Percentiles rank a stretch among this genome's conserved stretches.
phyloP scores from a whole-genome alignment of 495 filamentous ascomycete species.

The Lindgomyces ingoldianus region DNA sequence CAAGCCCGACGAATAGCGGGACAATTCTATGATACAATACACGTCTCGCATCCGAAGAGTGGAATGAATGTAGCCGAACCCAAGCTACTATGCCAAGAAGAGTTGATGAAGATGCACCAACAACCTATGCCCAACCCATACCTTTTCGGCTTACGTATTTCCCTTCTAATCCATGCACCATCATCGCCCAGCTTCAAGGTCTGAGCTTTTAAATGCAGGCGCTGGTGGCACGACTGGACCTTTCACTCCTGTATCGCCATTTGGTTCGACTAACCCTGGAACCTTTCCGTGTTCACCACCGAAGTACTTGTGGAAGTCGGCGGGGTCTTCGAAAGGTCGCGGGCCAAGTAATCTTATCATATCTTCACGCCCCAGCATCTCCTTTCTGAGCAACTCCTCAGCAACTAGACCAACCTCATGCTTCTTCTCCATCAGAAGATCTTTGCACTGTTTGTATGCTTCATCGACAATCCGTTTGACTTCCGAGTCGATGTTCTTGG shows the following conservation, averaged over 20 bases:
- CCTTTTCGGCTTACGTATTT: neutral
- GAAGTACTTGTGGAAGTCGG: conserved; percentile 94
- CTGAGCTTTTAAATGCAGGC: conserved; percentile 13
- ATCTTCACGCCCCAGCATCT: conserved; percentile 87
- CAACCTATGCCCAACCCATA: neutral
- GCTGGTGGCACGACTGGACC: conserved; percentile 32
- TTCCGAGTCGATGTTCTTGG: conserved; percentile 84
- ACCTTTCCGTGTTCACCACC: conserved; percentile 41
- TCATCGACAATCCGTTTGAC: conserved; percentile 86
- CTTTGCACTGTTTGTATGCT: conserved; percentile 86
- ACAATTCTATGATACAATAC: conserved; percentile 18
- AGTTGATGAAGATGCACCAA: neutral
- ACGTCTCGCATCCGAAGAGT: conserved; percentile 4
- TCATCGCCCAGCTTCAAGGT: conserved; percentile 10
- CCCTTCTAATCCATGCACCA: neutral
- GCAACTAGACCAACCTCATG: conserved; percentile 84
- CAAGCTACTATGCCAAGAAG: neutral
- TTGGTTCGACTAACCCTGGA: conserved; percentile 32
- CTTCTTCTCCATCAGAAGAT: conserved; percentile 81
- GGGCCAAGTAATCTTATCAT: conserved; percentile 84
- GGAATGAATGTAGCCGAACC: conserved; percentile 1
- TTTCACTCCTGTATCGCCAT: conserved; percentile 31
- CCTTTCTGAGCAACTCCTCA: conserved; percentile 89
- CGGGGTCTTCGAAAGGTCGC: conserved; percentile 76
- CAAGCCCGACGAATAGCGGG: neutral